These are phyloP conservation scores for Ampelomyces quisqualis DNA, from an alignment of 2,329 filamentous ascomycete species.

Conservation along the genomic window DNA sequence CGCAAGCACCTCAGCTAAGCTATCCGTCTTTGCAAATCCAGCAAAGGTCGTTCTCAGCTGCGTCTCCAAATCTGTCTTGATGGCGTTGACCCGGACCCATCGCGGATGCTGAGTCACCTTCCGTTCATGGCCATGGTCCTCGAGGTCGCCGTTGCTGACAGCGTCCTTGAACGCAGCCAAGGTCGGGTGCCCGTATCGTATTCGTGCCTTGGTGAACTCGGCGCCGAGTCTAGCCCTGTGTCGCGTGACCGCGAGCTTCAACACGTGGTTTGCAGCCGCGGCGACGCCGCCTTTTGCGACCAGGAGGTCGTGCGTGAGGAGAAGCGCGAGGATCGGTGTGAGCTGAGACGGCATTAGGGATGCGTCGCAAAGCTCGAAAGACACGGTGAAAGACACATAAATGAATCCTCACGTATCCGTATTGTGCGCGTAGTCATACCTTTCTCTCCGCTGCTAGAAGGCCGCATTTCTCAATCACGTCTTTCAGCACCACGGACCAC, in stretches of 20 bases:
- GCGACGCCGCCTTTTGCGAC: constrained; percentile 80
- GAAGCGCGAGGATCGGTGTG: constrained; percentile 73
- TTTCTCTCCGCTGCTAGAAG: constrained; percentile 80
- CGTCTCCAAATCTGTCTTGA: constrained; percentile 68
- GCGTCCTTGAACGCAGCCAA: constrained; percentile 65
- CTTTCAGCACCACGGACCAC: constrained; percentile 83
- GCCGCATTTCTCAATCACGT: constrained; percentile 80
- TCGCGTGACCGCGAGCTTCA: constrained; percentile 71
- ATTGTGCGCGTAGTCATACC: constrained; percentile 54
- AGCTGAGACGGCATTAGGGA: too few species aligned
- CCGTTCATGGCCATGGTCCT: constrained; percentile 44
- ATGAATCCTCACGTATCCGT: neutral
- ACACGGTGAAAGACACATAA: neutral
- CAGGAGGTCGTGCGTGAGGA: constrained; percentile 84
- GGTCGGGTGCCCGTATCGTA: constrained; percentile 69
- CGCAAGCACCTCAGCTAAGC: constrained; percentile 59
- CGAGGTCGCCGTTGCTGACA: constrained; percentile 50
- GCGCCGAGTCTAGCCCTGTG: constrained; percentile 80
- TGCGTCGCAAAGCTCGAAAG: constrained; percentile 10
- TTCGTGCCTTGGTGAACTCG: constrained; percentile 77
- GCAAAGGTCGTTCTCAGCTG: constrained; percentile 76
- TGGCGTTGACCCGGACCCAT: constrained; percentile 85
- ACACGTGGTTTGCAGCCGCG: constrained; percentile 74
- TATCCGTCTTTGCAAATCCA: constrained; percentile 58
- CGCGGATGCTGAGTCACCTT: constrained; percentile 65